Evolutionary conservation across 805 yeast species (phyloP).

Genomic region (Spathaspora sp.): DNA sequence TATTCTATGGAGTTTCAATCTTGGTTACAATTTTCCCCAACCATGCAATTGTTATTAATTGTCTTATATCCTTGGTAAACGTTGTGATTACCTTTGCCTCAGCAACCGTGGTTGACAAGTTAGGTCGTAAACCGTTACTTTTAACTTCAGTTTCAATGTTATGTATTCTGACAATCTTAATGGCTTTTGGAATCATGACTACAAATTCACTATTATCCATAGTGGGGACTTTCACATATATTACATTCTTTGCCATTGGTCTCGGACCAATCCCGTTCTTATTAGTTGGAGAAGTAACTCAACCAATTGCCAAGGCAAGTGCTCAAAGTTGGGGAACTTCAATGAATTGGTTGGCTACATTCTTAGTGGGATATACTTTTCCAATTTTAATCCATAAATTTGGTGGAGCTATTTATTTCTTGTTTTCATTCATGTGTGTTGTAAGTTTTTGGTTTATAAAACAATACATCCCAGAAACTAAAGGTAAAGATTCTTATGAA

Average conservation of each 20-base stretch:
- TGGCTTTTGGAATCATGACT: slow-evolving; percentile 62
- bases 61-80: slow-evolving; percentile 72
- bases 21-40: slow-evolving; percentile 69
- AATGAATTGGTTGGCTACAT: slow-evolving; percentile 89
- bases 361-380: slow-evolving; percentile 73
- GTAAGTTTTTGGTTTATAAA: slow-evolving; percentile 46
- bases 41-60: slow-evolving; percentile 67
- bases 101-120: slow-evolving; percentile 69
- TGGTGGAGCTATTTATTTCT: slow-evolving; percentile 76
- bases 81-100: slow-evolving; percentile 69
- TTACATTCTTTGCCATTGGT: slow-evolving; percentile 85
- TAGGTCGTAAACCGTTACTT: slow-evolving; percentile 66
- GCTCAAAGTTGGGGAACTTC: slow-evolving; percentile 94
- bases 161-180: slow-evolving; percentile 59
- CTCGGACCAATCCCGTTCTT: slow-evolving; percentile 95
- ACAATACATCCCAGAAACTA: slow-evolving; percentile 68
- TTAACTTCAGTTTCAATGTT: slow-evolving; percentile 63
- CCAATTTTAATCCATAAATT: slow-evolving; percentile 63
- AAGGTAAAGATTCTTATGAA: slow-evolving; percentile 55
- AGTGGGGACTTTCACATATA: slow-evolving; percentile 65
- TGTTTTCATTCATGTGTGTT: slow-evolving; percentile 62
- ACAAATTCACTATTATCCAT: slow-evolving; percentile 50
- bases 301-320: slow-evolving; percentile 68
- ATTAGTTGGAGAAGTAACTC: slow-evolving; percentile 84
- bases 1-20: slow-evolving; percentile 89